A percentile compares a stretch with the other conserved stretches of the same genome.
phyloP scores from a whole-genome alignment of 2,329 filamentous ascomycete species.

The Metarhizium anisopliae region DNA sequence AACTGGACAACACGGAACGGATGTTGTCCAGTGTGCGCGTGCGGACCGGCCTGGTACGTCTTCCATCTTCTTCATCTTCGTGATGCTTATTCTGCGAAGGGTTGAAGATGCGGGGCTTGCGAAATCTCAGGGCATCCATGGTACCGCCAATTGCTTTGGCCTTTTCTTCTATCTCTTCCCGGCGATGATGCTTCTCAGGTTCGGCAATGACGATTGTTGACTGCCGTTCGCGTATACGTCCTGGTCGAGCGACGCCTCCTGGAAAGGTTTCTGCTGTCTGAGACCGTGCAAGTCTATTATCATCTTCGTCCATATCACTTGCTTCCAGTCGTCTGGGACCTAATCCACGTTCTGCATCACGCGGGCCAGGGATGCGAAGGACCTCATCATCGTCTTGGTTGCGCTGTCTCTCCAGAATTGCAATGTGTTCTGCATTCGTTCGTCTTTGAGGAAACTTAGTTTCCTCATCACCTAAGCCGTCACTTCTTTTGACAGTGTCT shows the following conservation, averaged over 20 bases:
- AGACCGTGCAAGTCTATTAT: constrained; percentile 17
- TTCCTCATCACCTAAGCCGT: constrained; percentile 40
- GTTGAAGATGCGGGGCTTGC: constrained; percentile 32
- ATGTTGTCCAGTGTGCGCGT: constrained; percentile 51
- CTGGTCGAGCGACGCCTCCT: constrained; percentile 12
- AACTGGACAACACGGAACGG: constrained; percentile 44
- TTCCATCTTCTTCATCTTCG: constrained; percentile 22
- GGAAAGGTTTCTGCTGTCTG: constrained; percentile 16
- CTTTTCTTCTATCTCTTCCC: constrained; percentile 31
- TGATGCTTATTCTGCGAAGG: constrained; percentile 29
- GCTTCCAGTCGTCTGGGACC: constrained; percentile 49
- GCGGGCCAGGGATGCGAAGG: constrained; percentile 81
- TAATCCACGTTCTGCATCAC: constrained; percentile 79
- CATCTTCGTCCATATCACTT: constrained; percentile 27
- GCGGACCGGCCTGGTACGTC: constrained; percentile 17
- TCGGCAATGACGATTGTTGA: constrained; percentile 61
- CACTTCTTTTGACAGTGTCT: constrained; percentile 52
- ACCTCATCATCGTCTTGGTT: constrained; percentile 65
- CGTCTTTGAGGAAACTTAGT: constrained; percentile 40
- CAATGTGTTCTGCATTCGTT: constrained; percentile 71
- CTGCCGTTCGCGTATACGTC: constrained; percentile 26
- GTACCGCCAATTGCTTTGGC: constrained; percentile 31
- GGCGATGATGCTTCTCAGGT: constrained; percentile 33
- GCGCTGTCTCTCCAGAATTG: constrained; percentile 77
- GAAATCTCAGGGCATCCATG: constrained; percentile 32